phyloP scores from a whole-genome alignment of 2,329 filamentous ascomycete genomes.

The Thermothelomyces thermophilus region DNA sequence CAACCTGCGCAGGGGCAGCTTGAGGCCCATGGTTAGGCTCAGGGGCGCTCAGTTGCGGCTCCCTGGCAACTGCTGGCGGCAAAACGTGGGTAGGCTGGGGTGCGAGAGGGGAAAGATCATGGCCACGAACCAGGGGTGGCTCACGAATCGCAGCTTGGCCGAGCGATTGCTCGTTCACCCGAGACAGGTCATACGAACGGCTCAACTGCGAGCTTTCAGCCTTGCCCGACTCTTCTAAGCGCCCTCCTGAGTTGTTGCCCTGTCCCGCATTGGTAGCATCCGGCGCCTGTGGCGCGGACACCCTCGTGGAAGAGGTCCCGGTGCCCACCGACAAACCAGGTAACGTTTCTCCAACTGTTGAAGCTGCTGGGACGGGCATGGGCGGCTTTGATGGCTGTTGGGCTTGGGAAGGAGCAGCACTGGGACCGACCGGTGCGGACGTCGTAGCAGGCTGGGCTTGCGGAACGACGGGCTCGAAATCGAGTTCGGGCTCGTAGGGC shows the following conservation, averaged over 20 bases:
- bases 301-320: slow-evolving; percentile 7
- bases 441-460: slow-evolving; percentile 7
- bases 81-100: slow-evolving; percentile 69
- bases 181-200: slow-evolving; percentile 32
- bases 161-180: slow-evolving; percentile 31
- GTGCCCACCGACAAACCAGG: slow-evolving; percentile 18
- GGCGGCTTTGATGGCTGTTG: background rate
- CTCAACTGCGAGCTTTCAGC: slow-evolving; percentile 31
- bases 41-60: slow-evolving; percentile 28
- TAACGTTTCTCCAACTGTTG: slow-evolving; percentile 1
- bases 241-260: slow-evolving; percentile 37
- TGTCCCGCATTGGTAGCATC: slow-evolving; percentile 32
- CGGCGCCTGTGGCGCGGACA: slow-evolving; percentile 7
- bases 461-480: slow-evolving; percentile 21
- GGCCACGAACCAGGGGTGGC: slow-evolving; percentile 61
- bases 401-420: slow-evolving; percentile 3
- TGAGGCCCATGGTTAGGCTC: slow-evolving; percentile 31
- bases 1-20: slow-evolving; percentile 47
- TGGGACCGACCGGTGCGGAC: slow-evolving; percentile 1
- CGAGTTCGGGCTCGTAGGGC: slow-evolving; percentile 31
- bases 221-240: slow-evolving; percentile 36
- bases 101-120: slow-evolving; percentile 66
- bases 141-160: slow-evolving; percentile 36
- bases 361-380: background rate
- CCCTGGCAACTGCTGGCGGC: slow-evolving; percentile 44